phyloP scores from a whole-genome alignment of 179 eudicot genomes.

The Silene coronaria region DNA sequence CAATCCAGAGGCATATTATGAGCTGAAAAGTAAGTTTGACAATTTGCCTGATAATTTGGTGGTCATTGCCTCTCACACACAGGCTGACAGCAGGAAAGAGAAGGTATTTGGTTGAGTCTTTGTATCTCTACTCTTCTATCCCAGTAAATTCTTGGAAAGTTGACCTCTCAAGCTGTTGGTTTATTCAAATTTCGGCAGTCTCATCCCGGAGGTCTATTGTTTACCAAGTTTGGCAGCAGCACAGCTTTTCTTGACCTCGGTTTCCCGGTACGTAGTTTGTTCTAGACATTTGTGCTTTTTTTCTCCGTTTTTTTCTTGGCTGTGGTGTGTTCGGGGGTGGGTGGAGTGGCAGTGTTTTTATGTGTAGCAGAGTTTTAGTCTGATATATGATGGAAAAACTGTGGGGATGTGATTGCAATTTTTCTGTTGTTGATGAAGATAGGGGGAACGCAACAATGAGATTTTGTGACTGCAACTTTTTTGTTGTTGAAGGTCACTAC shows the following conservation, averaged over 20 bases:
- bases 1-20: conserved; percentile 58
- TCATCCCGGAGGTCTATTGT: conserved; percentile 75
- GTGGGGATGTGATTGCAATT: too few species aligned
- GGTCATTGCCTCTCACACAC: conserved; percentile 79
- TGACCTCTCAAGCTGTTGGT: background rate
- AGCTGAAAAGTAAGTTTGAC: conserved; percentile 64
- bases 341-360: too few species aligned
- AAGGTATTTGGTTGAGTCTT: conserved; percentile 47
- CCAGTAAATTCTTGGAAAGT: background rate
- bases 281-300: background rate
- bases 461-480: too few species aligned
- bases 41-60: conserved; percentile 64
- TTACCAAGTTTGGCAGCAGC: conserved; percentile 84
- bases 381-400: too few species aligned
- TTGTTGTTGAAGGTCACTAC: too few species aligned
- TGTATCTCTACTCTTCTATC: background rate
- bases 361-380: too few species aligned
- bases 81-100: conserved; percentile 77
- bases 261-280: conserved; percentile 53
- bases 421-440: too few species aligned
- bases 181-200: conserved; percentile 39
- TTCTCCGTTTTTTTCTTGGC: background rate
- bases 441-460: too few species aligned
- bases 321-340: too few species aligned
- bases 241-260: conserved; percentile 83